A percentile compares a stretch with the other conserved stretches of the same genome.
Conservation (phyloP, 1,139 yeast species). For the Suhomyces wounanorum region DNA sequence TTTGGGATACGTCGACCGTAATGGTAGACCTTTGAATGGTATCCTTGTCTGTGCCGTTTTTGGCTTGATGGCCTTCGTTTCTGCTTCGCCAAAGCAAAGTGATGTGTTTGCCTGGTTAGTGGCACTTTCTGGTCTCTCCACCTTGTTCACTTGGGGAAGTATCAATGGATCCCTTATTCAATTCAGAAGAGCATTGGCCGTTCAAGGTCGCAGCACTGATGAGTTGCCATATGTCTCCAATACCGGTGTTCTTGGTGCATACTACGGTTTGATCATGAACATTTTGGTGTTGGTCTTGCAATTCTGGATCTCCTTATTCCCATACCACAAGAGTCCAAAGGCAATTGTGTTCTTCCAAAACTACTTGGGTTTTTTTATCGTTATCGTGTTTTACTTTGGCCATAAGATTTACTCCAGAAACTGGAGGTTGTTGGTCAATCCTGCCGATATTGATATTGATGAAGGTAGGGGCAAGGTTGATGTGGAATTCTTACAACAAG, state of each 20-base stretch:
- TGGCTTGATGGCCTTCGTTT: slow-evolving; percentile 42
- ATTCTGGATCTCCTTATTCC: slow-evolving; percentile 46
- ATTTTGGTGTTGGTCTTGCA: slow-evolving; percentile 39
- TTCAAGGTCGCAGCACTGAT: slow-evolving; percentile 29
- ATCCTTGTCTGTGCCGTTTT: slow-evolving; percentile 34
- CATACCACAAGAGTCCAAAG: slow-evolving; percentile 34
- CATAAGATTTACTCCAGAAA: slow-evolving; percentile 40
- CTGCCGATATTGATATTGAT: slow-evolving; percentile 59
- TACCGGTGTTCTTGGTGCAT: slow-evolving; percentile 42
- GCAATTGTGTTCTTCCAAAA: slow-evolving; percentile 35
- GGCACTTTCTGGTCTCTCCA: slow-evolving; percentile 43
- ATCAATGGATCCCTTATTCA: slow-evolving; percentile 41
- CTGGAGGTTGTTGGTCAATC: slow-evolving; percentile 28
- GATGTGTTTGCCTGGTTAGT: slow-evolving; percentile 45
- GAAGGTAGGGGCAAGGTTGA: slow-evolving; percentile 69
- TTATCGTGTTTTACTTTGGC: slow-evolving; percentile 32
- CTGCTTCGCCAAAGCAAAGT: slow-evolving; percentile 40
- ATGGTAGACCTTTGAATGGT: slow-evolving; percentile 47
- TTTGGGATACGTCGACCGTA: slow-evolving; percentile 40
- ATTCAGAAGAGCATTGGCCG: slow-evolving; percentile 39
- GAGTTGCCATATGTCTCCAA: slow-evolving; percentile 43
- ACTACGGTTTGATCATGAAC: slow-evolving; percentile 35
- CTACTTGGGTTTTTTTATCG: slow-evolving; percentile 38
- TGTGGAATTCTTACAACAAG: slow-evolving; percentile 62
- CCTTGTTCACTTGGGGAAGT: slow-evolving; percentile 46